Evolutionary conservation across 495 filamentous ascomycete genomes (phyloP).

Genomic region (Aspergillus carlsbadensis): DNA sequence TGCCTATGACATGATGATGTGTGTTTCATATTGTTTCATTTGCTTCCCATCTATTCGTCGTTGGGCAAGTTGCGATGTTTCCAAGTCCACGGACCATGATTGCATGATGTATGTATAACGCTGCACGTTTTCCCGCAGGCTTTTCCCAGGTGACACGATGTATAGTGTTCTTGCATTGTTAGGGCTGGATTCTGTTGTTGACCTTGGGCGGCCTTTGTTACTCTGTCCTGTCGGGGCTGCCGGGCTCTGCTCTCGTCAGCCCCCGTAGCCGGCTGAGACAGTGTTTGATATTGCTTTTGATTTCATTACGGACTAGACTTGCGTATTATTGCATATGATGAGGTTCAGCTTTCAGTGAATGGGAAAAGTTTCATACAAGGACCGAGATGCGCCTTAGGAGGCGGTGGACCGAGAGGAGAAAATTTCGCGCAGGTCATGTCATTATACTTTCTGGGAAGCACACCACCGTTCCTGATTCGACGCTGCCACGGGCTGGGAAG

Average conservation of each 20-base stretch:
- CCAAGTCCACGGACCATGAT: constrained; percentile 37
- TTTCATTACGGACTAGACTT: constrained; percentile 14
- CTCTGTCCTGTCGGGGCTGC: constrained; percentile 3
- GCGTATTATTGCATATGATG: constrained; percentile 9
- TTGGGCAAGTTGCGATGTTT: constrained; percentile 18
- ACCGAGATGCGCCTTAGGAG: too few species aligned
- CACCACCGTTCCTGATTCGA: background rate
- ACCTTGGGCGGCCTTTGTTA: background rate
- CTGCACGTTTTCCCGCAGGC: constrained; percentile 22
- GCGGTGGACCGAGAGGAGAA: background rate
- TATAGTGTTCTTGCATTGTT: constrained; percentile 26
- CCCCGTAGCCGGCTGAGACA: constrained; percentile 1
- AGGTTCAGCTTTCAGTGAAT: constrained; percentile 7
- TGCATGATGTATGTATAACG: constrained; percentile 43
- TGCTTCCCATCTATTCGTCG: constrained; percentile 11
- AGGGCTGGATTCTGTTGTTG: constrained; percentile 14
- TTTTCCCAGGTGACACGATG: constrained; percentile 19
- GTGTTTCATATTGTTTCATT: constrained; percentile 11
- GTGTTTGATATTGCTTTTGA: constrained; percentile 9
- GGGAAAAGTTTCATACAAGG: background rate
- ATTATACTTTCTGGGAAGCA: background rate
- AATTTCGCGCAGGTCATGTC: background rate
- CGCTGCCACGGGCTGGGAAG: background rate
- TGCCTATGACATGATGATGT: constrained; percentile 20
- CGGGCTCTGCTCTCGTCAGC: background rate